Evolutionary conservation across 2,329 filamentous ascomycete species (phyloP).

Genomic region (Diplodia sapinea): DNA sequence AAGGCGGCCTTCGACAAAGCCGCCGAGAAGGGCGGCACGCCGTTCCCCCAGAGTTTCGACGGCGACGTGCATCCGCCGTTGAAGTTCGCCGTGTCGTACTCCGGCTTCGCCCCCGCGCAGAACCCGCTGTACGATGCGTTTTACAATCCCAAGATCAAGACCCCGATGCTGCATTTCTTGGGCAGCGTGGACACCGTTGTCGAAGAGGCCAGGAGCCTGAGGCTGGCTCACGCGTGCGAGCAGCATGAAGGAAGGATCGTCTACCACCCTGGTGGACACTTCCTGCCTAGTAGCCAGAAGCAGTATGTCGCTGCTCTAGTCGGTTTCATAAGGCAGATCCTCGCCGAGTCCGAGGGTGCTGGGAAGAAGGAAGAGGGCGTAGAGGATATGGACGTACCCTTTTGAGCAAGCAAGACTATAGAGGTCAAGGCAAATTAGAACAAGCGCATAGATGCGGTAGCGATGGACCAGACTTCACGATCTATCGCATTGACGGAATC

Average conservation of each 20-base stretch:
- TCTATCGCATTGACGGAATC: constrained; percentile 28
- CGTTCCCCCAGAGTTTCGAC: constrained; percentile 55
- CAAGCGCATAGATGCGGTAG: background rate
- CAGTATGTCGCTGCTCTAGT: constrained; percentile 79
- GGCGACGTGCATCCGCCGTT: constrained; percentile 24
- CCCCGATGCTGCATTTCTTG: constrained; percentile 80
- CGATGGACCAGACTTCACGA: constrained; percentile 3
- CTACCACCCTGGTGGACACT: constrained; percentile 87
- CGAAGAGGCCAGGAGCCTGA: constrained; percentile 73
- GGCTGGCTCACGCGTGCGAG: constrained; percentile 69
- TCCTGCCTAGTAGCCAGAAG: constrained; percentile 78
- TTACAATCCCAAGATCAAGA: constrained; percentile 76
- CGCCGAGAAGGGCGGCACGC: constrained; percentile 52
- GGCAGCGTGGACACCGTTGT: constrained; percentile 88
- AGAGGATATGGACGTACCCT: constrained; percentile 73
- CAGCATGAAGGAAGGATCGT: constrained; percentile 60
- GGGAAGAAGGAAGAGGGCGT: constrained; percentile 61
- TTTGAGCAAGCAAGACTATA: constrained; percentile 46
- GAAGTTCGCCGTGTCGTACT: constrained; percentile 77
- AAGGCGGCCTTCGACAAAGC: constrained; percentile 56
- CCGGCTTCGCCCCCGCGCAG: constrained; percentile 72
- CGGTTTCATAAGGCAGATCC: constrained; percentile 67
- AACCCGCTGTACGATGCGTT: constrained; percentile 68
- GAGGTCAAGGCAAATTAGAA: background rate
- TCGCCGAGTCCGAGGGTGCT: constrained; percentile 50